Conservation (phyloP, 2,329 filamentous ascomycete genomes). For the Colletotrichum liriopes region DNA sequence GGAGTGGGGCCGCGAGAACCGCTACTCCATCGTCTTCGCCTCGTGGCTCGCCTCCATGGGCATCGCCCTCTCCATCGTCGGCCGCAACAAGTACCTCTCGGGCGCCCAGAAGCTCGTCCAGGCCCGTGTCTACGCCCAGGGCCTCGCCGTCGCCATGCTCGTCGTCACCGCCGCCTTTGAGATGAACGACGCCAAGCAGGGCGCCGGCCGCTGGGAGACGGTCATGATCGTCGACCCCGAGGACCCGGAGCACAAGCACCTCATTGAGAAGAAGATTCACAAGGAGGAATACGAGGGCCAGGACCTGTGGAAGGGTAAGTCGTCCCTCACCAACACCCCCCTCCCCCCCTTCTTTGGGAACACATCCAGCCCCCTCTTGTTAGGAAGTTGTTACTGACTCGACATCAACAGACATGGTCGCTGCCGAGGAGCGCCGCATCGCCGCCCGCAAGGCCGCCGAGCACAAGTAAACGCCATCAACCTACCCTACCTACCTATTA, state of each 20-base stretch:
- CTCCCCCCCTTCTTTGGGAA: background rate
- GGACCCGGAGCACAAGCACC: conserved; percentile 85
- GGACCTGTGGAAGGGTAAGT: conserved; percentile 91
- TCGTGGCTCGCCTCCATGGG: conserved; percentile 89
- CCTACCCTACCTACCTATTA: background rate
- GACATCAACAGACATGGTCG: conserved; percentile 79
- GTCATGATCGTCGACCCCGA: conserved; percentile 85
- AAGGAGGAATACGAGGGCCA: conserved; percentile 90
- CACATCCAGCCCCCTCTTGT: background rate
- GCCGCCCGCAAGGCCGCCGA: conserved; percentile 53
- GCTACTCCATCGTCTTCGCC: conserved; percentile 87
- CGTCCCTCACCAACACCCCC: background rate
- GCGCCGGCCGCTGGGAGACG: conserved; percentile 86
- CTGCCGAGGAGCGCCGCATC: conserved; percentile 79
- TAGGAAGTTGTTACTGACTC: conserved; percentile 20
- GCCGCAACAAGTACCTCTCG: conserved; percentile 81
- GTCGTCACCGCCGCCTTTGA: conserved; percentile 88
- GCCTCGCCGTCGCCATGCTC: conserved; percentile 86
- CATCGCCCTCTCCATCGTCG: conserved; percentile 81
- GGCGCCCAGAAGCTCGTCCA: conserved; percentile 92
- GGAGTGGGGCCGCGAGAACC: conserved; percentile 83
- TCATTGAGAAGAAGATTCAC: conserved; percentile 90
- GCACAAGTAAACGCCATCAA: conserved; percentile 17
- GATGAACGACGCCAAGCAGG: conserved; percentile 81
- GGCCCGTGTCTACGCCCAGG: conserved; percentile 94